Base-by-base conservation (phyloP, 1,139 yeast species). In the Scheffersomyces quercinus region DNA sequence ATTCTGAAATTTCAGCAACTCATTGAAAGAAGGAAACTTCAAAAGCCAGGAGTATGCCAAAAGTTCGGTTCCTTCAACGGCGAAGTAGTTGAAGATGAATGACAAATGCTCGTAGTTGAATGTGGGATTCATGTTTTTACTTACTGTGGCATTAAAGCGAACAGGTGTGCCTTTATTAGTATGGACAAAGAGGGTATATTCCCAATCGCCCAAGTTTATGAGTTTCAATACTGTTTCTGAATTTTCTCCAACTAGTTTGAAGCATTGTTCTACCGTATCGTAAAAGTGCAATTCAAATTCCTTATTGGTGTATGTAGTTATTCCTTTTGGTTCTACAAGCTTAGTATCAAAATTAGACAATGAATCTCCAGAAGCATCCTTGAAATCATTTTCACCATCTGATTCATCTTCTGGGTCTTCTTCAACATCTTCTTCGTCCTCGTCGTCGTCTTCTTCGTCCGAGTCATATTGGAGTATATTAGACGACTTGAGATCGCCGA, bases 51-150 rank as follows among this genome's bases (percentile, higher is more conserved):
- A 84, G 39, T 73, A 70, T 0, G 80, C 74, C 1, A 59, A 55
- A 2, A 68, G 64, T 11, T 59, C 68, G 2, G 67, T 56, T 4
- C 47, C 45, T 7, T 42, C 49, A 11, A 41, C 40, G 1, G 47
- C 41, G 29, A 67, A 68, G 50, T 79, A 74, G 56, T 86, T 86
- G 74, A 88, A 89, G 29, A 85, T 76, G 54, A 89, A 86, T 0
- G 88, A 75, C 9, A 63, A 51, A 29, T 76, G 74, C 32, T 78
- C 82, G 46, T 70, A 75, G 55, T 84, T 81, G 58, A 88, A 85
- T 11, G 79, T 74, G 1, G 95, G 90, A 53, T 79, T 83, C 67
- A 87, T 68, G 30, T 75, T 73, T 8, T 79, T 72, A 13, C 67
- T 59, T 24, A 88, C 58, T 1, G 60, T 54, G 4, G 77, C 65